These are phyloP conservation scores for Picochlorum sp. DNA, from an alignment of 139 green algal genomes.

Conservation along the genomic window DNA sequence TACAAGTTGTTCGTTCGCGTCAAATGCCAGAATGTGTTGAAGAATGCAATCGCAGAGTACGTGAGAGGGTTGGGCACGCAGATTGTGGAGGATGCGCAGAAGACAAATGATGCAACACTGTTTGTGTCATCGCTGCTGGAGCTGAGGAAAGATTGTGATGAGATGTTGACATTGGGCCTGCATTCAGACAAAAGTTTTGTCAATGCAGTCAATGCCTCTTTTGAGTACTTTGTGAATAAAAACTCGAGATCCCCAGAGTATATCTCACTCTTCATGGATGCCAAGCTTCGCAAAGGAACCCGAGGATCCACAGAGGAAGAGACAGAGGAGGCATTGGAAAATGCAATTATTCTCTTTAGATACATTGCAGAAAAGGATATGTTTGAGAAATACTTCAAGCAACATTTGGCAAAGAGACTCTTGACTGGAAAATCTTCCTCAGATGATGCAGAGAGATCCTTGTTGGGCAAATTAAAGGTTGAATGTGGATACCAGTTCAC, in stretches of 20 bases:
- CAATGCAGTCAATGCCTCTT: constrained; percentile 77
- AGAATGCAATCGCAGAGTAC: constrained; percentile 39
- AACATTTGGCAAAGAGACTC: constrained; percentile 93
- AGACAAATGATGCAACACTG: constrained; percentile 67
- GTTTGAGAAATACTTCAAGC: constrained; percentile 99
- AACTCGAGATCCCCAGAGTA: constrained; percentile 83
- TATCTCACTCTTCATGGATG: constrained; percentile 96
- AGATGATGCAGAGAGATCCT: constrained; percentile 67
- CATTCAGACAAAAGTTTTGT: constrained; percentile 81
- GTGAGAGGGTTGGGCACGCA: constrained; percentile 59
- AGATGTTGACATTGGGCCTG: constrained; percentile 65
- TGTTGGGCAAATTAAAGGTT: constrained; percentile 96
- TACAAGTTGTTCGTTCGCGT: constrained; percentile 81
- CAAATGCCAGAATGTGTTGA: constrained; percentile 37
- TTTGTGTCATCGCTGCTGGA: constrained; percentile 76
- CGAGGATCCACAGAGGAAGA: constrained; percentile 76
- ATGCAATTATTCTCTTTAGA: constrained; percentile 86
- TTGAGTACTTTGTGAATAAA: constrained; percentile 94
- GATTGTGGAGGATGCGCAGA: constrained; percentile 67
- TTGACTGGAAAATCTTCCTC: constrained; percentile 47
- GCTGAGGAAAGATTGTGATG: constrained; percentile 84
- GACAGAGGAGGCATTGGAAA: constrained; percentile 84
- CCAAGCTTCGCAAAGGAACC: constrained; percentile 68
- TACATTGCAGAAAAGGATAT: constrained; percentile 91
- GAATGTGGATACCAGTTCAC: constrained; percentile 99